Base-by-base conservation (phyloP, 306 rosid genomes). In the cucumber (Cucumis sativus) region DNA sequence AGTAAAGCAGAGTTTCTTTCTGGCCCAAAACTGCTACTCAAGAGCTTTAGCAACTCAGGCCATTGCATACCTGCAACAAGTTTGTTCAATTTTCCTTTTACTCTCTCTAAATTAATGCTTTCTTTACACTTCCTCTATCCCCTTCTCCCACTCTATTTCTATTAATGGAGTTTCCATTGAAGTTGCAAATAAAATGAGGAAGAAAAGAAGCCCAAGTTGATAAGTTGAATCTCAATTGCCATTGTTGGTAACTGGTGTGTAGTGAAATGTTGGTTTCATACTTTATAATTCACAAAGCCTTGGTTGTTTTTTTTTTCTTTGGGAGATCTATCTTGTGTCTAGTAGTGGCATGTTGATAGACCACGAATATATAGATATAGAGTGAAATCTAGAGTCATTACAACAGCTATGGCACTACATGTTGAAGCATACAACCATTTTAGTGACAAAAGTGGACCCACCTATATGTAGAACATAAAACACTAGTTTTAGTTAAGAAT, bases 371-470 rank as follows among this genome's bases (percentile, higher is more conserved):
- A 33, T 33, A 33, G 37, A 65, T 23, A 59, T 4, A 21, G 33
- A 59, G 64, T 59, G 8, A 59, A 59, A 59, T 20, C 33, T 65
- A 37, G 71, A 39, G 3, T 25, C 66, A 45, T 74, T 7, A 47
- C 54, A 74, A 74, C 4, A 1, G 35, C 65, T 74, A 30, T 21
- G 20, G 39, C 80, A 62, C 73, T 62, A 62, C 65, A 62, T 45
- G 72, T 77, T 62, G 75, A 77, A 65, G 55, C 35, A 63, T 64
- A 63, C 33, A 15, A 10, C 61, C 41, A 75, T 75, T 62, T 43
- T 47, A 65, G 61, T 76, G 47, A 25, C 41, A 43, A 60, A n/a
- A 65, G 25, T 40, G 71, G 71, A 75, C 78, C 78, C 68, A 39
- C 45, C 49, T 51, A 61, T 10, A 37, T 77, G 17, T 35, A 35